Percentiles rank a stretch among this genome's conserved stretches.
These are phyloP conservation scores for Yarrowia alimentaria DNA, from an alignment of 805 yeast species.

Conservation along the genomic window DNA sequence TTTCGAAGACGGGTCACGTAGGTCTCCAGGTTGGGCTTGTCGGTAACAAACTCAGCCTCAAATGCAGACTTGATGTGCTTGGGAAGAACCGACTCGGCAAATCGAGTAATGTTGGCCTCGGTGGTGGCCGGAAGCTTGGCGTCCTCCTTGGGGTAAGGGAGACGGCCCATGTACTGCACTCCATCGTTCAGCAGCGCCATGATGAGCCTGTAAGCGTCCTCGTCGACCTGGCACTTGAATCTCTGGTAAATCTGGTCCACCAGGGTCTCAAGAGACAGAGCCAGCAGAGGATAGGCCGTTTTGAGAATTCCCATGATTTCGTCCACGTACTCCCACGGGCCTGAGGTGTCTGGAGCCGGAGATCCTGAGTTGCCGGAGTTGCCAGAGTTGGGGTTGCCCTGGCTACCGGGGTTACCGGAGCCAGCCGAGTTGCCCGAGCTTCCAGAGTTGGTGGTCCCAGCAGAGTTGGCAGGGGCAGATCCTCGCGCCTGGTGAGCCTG, in stretches of 20 bases:
- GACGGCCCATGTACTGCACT: slow-evolving; percentile 80
- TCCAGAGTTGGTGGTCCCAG: no score
- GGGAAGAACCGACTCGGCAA: slow-evolving; percentile 91
- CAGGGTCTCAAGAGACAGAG: slow-evolving; percentile 86
- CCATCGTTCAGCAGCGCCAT: slow-evolving; percentile 93
- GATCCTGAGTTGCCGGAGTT: not conserved
- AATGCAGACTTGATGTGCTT: slow-evolving; percentile 85
- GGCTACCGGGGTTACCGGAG: no score
- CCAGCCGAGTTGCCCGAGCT: no score
- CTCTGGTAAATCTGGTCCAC: slow-evolving; percentile 94
- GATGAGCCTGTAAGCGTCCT: slow-evolving; percentile 90
- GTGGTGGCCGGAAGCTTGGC: slow-evolving; percentile 88
- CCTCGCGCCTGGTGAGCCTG: slow-evolving; percentile 45
- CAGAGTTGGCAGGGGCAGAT: not conserved
- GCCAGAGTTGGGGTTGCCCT: not conserved
- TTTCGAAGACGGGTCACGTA: slow-evolving; percentile 78
- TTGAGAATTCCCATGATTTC: slow-evolving; percentile 93
- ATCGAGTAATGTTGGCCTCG: slow-evolving; percentile 79
- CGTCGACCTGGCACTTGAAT: slow-evolving; percentile 91
- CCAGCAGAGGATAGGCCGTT: slow-evolving; percentile 92
- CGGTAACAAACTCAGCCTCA: slow-evolving; percentile 82
- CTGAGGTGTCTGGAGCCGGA: slow-evolving; percentile 37
- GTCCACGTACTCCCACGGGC: slow-evolving; percentile 90
- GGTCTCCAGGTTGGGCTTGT: slow-evolving; percentile 83
- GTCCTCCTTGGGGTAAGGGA: slow-evolving; percentile 83